Evolutionary conservation across 345 rosid species (phyloP).

Genomic region (Heritiera littoralis): DNA sequence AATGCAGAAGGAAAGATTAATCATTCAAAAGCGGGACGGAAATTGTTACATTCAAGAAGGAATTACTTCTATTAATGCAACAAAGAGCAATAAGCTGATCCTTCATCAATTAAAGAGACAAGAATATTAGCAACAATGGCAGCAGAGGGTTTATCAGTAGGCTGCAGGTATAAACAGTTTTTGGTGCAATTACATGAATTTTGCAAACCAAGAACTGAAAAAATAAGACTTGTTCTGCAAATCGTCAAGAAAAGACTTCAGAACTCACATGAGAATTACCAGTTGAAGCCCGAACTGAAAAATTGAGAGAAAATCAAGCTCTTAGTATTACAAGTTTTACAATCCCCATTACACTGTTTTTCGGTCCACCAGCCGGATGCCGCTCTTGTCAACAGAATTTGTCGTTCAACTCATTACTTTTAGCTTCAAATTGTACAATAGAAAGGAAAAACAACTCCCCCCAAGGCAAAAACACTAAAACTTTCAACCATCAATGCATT

Average conservation of each 20-base stretch:
- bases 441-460: not conserved
- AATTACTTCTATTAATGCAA: not conserved
- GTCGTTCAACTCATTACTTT: not conserved
- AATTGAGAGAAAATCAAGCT: not conserved
- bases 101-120: conserved; percentile 14
- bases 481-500: conserved; percentile 71
- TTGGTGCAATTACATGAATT: conserved; percentile 10
- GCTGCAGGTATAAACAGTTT: conserved; percentile 16
- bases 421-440: conserved; percentile 20
- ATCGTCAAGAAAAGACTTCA: conserved; percentile 22
- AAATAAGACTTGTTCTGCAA: conserved; percentile 18
- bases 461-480: not conserved
- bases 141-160: conserved; percentile 7
- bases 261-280: conserved; percentile 17
- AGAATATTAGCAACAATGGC: conserved; percentile 14
- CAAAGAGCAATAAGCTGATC: not conserved
- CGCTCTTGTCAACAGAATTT: conserved; percentile 10
- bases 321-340: conserved; percentile 9
- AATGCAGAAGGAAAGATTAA: not conserved
- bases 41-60: not conserved
- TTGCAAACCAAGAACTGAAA: conserved; percentile 25
- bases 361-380: not conserved
- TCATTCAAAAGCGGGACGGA: not conserved
- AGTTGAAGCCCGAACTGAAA: conserved; percentile 10
- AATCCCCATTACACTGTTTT: conserved; percentile 18